Evolutionary conservation across 2,329 filamentous ascomycete genomes (phyloP), one percentile per base, ranked within the genome.

Genomic region (Cordyceps javanica): DNA sequence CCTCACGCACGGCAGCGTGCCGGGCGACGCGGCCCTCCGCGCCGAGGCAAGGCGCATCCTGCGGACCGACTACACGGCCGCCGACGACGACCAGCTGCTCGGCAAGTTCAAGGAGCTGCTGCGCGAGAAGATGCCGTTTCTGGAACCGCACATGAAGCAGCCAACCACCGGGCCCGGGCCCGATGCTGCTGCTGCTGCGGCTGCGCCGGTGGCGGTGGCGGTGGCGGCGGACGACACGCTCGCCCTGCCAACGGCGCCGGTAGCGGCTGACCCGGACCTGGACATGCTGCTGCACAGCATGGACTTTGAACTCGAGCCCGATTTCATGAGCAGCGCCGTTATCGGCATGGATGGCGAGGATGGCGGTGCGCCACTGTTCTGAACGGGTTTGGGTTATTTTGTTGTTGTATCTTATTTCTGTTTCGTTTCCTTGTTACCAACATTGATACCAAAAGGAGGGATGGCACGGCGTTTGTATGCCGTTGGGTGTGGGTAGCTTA

Each of bases 71-170:
- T 65, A 63, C 5, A 85, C 82, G 1, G 70, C 82, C 7, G 82
- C 81, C 0, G 82, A 86, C 48, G 81, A 86, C 62, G 62, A 67
- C 0, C 70, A 74, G 2, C 67, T 86, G 19, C 67, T 86, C 53
- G 72, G 68, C 23, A 82, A 79, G 65, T 86, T 86, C 70, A 81
- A 77, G 69, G 67, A 69, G 1, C 72, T 77, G 64, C 70, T 81
- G 62, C 61, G 63, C 38, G 64, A 66, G 39, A 70, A 69, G 56
- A 46, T 68, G 14, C 61, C 67, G 11, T 57, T 51, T 11, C 23
- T 55, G 9, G 38, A 38, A 36, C 45, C 41, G 21, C 26, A 34
- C 34, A 7, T 16, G 14, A 32, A 49, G 14, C 32, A 49, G 54
- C 49, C 46, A 46, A 52, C 48, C 32, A 38, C 6, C 13, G n/a